Conservation (phyloP, 306 rosid species). For the Vigna trinervia region DNA sequence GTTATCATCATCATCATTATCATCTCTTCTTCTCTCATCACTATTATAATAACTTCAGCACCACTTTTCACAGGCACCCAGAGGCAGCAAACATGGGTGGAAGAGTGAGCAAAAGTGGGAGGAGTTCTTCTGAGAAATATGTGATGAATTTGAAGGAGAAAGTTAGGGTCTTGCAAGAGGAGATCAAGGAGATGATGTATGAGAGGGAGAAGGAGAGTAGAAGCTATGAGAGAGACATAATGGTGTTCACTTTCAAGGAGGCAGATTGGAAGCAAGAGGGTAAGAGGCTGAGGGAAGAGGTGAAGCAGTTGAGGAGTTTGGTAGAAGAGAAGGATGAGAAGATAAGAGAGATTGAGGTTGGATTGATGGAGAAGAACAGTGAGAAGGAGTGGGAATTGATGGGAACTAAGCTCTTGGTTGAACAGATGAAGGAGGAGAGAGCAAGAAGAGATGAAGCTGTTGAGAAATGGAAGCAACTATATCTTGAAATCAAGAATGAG, state of each 20-base stretch:
- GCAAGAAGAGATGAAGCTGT: slow-evolving; percentile 83
- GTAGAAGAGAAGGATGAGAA: slow-evolving; percentile 71
- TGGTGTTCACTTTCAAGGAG: slow-evolving; percentile 76
- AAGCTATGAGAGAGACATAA: slow-evolving; percentile 71
- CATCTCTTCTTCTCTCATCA: slow-evolving; percentile 28
- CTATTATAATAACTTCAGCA: slow-evolving; percentile 19
- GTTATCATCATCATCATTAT: slow-evolving; percentile 22
- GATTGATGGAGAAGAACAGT: slow-evolving; percentile 21
- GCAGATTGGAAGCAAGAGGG: slow-evolving; percentile 90
- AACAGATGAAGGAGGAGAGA: slow-evolving; percentile 80
- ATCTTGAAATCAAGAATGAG: slow-evolving; percentile 83
- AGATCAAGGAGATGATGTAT: slow-evolving; percentile 60
- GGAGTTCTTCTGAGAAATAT: slow-evolving; percentile 45
- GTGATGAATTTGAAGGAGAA: slow-evolving; percentile 59
- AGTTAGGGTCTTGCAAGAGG: slow-evolving; percentile 65
- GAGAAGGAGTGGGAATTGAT: slow-evolving; percentile 60
- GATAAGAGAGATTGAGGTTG: slow-evolving; percentile 57
- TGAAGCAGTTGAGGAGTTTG: slow-evolving; percentile 63
- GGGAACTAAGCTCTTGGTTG: slow-evolving; percentile 61
- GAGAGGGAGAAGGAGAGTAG: slow-evolving; percentile 69
- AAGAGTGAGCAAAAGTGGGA: slow-evolving; percentile 50
- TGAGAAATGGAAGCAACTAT: slow-evolving; percentile 96
- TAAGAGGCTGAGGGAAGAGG: slow-evolving; percentile 75
- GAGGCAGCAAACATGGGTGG: slow-evolving; percentile 64
- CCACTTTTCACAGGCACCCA: background rate